Percentiles rank a stretch among this genome's conserved stretches.
phyloP scores from a whole-genome alignment of 2,329 filamentous ascomycete species.

The Cytospora piceae region DNA sequence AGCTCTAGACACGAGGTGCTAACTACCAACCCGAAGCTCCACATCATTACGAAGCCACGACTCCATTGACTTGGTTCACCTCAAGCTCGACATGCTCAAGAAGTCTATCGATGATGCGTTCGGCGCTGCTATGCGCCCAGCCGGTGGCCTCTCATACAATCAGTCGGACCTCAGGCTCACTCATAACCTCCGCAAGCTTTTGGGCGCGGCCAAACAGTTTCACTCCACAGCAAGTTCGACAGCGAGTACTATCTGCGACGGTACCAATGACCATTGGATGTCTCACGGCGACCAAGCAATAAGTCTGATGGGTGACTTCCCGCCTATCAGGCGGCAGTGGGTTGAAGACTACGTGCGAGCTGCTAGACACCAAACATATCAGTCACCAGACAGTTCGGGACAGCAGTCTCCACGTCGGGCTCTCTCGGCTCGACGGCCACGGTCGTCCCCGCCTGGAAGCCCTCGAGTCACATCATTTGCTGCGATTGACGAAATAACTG shows the following conservation, averaged over 20 bases:
- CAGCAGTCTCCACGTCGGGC: background rate
- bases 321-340: slow-evolving; percentile 29
- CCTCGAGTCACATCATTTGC: background rate
- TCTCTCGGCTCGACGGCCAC: background rate
- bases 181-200: slow-evolving; percentile 34
- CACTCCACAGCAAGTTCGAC: slow-evolving; percentile 35
- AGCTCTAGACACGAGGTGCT: background rate
- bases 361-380: background rate
- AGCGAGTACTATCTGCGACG: slow-evolving; percentile 29
- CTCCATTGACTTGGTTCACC: slow-evolving; percentile 31
- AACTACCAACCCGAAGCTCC: slow-evolving; percentile 17
- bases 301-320: slow-evolving; percentile 30
- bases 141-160: slow-evolving; percentile 22
- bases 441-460: background rate
- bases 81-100: slow-evolving; percentile 32
- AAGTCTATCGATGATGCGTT: slow-evolving; percentile 33
- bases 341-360: slow-evolving; percentile 31
- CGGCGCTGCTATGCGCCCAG: slow-evolving; percentile 29
- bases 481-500: background rate
- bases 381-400: background rate
- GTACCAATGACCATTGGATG: slow-evolving; percentile 21
- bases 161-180: slow-evolving; percentile 28
- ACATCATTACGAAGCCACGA: slow-evolving; percentile 32
- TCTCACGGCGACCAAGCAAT: slow-evolving; percentile 13
- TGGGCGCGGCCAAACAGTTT: slow-evolving; percentile 35